Conservation (phyloP, 2,329 filamentous ascomycete species). For the Neonectria punicea region DNA sequence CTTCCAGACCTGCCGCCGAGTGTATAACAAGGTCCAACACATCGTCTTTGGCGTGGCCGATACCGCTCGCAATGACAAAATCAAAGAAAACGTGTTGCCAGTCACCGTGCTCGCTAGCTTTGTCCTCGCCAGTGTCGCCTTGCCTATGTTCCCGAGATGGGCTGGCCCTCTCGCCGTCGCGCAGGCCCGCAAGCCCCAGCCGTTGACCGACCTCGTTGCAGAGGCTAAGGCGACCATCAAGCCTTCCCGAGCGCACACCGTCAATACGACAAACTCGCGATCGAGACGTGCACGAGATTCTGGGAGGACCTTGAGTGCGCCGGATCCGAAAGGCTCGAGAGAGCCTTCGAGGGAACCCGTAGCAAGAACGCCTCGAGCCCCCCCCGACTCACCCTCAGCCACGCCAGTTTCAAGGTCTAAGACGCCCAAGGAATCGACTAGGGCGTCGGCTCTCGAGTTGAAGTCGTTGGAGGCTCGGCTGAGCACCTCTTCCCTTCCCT, state of each 20-base stretch:
- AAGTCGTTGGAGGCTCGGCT: constrained; percentile 68
- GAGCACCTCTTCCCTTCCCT: constrained; percentile 74
- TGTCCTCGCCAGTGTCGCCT: constrained; percentile 79
- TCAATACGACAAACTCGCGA: constrained; percentile 61
- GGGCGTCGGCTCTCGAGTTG: constrained; percentile 63
- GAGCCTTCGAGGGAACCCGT: constrained; percentile 43
- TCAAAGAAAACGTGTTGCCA: constrained; percentile 83
- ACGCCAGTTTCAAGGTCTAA: constrained; percentile 41
- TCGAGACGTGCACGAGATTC: constrained; percentile 60
- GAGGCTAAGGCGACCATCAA: constrained; percentile 55
- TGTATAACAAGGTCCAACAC: constrained; percentile 90
- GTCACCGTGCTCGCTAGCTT: constrained; percentile 85
- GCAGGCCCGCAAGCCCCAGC: constrained; percentile 79
- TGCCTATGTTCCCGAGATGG: constrained; percentile 80
- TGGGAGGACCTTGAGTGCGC: constrained; percentile 56
- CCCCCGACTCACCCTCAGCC: constrained; percentile 33
- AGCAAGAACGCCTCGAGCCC: constrained; percentile 40
- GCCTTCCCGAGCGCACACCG: constrained; percentile 75
- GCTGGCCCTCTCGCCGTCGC: constrained; percentile 84
- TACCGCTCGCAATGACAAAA: constrained; percentile 74
- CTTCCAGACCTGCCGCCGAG: constrained; percentile 83
- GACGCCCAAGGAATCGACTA: constrained; percentile 53
- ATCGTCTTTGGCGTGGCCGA: constrained; percentile 85
- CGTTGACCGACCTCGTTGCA: constrained; percentile 41
- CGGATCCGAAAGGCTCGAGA: constrained; percentile 49